Conservation (phyloP, 306 rosid genomes). For the Quercus berberidifolia region DNA sequence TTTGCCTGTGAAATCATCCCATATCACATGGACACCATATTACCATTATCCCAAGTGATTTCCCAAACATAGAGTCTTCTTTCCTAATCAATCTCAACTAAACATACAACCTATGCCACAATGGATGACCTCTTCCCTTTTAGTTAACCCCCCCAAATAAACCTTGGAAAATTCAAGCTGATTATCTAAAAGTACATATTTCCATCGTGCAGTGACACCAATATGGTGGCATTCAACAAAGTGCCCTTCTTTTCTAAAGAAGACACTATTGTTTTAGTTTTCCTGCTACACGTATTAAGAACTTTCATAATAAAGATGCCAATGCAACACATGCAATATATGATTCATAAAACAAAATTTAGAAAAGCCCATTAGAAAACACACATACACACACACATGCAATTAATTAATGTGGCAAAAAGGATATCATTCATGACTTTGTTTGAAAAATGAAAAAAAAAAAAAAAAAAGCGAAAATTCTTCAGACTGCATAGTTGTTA, state of each 20-base stretch:
- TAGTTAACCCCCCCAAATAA: background rate
- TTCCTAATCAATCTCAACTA: background rate
- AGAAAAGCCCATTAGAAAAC: too few species aligned
- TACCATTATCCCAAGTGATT: background rate
- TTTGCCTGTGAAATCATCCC: background rate
- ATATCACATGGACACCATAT: background rate
- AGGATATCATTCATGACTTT: background rate
- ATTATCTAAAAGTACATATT: background rate
- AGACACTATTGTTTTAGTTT: background rate
- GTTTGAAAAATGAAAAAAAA: background rate
- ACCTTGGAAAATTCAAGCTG: background rate
- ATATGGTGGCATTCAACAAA: background rate
- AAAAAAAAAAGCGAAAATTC: background rate
- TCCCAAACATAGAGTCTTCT: background rate
- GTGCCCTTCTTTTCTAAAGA: background rate
- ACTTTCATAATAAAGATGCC: background rate
- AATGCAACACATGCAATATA: background rate
- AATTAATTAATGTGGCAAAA: background rate
- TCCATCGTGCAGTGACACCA: background rate
- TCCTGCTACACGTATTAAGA: background rate
- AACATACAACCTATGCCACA: background rate
- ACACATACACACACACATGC: too few species aligned
- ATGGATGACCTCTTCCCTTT: background rate
- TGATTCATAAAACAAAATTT: too few species aligned
- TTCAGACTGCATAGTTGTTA: constrained; percentile 27